Conservation (phyloP, 257 asterid genomes). For the Nicotiana obtusifolia region DNA sequence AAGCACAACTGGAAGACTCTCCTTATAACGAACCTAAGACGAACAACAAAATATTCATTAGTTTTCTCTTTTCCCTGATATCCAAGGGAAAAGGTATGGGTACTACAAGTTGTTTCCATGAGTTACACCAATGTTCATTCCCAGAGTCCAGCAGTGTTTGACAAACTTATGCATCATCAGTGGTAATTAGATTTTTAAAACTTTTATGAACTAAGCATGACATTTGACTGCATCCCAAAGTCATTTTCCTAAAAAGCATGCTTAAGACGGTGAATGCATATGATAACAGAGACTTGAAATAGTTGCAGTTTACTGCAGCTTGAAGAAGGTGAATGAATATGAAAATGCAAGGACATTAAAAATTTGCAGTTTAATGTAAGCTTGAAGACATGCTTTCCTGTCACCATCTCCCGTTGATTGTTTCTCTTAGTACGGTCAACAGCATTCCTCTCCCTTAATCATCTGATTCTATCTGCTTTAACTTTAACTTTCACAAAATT, state of each 20-base stretch:
- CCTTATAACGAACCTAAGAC: constrained; percentile 76
- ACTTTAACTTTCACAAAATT: not conserved
- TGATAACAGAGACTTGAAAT: not conserved
- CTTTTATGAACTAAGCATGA: not conserved
- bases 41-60: not conserved
- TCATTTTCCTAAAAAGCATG: not conserved
- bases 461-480: not conserved
- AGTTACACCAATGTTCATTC: not conserved
- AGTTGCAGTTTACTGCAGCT: not conserved
- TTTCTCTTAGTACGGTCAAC: not conserved
- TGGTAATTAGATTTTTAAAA: not conserved
- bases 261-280: constrained; percentile 1
- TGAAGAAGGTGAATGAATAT: not conserved
- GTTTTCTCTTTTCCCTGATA: not conserved
- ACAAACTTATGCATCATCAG: not conserved
- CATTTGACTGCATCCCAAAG: not conserved
- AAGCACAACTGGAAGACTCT: constrained; percentile 93
- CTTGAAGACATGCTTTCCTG: not conserved
- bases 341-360: not conserved
- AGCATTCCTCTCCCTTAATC: constrained; percentile 1
- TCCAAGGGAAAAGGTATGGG: not conserved
- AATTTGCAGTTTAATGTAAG: not conserved
- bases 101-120: not conserved
- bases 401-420: not conserved
- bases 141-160: not conserved